Percentiles rank a stretch among this genome's conserved stretches.
Evolutionary conservation across 192 early-diverging fungal species (phyloP).

Genomic region (Pilobolus umbonatus): DNA sequence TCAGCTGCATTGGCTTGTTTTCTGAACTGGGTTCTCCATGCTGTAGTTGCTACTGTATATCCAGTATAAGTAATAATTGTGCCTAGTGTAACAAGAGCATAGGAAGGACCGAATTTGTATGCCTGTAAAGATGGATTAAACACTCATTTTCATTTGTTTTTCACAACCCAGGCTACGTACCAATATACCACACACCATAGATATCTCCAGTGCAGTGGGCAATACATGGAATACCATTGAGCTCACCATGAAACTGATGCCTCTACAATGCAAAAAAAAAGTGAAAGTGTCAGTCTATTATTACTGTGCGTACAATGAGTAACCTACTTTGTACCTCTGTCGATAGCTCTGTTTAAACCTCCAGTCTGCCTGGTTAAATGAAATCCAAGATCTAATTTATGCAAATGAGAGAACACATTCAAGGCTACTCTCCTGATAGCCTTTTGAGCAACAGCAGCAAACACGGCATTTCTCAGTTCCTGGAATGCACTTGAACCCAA

Average conservation of each 20-base stretch:
- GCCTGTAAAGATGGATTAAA: slow-evolving; percentile 38
- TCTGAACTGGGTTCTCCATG: slow-evolving; percentile 80
- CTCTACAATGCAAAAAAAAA: slow-evolving; percentile 38
- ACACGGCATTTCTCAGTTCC: slow-evolving; percentile 92
- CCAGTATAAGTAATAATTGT: slow-evolving; percentile 76
- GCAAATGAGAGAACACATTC: slow-evolving; percentile 88
- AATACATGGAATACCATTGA: slow-evolving; percentile 94
- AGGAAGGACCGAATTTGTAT: slow-evolving; percentile 49
- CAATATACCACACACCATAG: slow-evolving; percentile 92
- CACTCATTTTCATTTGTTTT: slow-evolving; percentile 35
- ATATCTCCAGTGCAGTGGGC: slow-evolving; percentile 92
- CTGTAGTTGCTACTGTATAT: slow-evolving; percentile 86
- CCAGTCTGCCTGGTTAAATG: slow-evolving; percentile 95
- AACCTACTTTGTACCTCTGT: slow-evolving; percentile 74
- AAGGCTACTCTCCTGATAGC: slow-evolving; percentile 85
- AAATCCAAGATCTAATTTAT: slow-evolving; percentile 83
- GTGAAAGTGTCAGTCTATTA: background rate
- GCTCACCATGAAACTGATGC: slow-evolving; percentile 95
- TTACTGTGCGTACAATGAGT: too few relatives aligned
- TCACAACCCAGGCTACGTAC: slow-evolving; percentile 44
- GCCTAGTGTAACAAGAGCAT: slow-evolving; percentile 51
- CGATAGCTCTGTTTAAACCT: slow-evolving; percentile 93
- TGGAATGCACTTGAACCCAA: slow-evolving; percentile 76
- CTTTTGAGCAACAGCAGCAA: slow-evolving; percentile 88
- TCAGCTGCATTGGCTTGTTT: slow-evolving; percentile 94